Conservation (phyloP, 352 stramenopile species). For the Globisporangium recalcitrans region DNA sequence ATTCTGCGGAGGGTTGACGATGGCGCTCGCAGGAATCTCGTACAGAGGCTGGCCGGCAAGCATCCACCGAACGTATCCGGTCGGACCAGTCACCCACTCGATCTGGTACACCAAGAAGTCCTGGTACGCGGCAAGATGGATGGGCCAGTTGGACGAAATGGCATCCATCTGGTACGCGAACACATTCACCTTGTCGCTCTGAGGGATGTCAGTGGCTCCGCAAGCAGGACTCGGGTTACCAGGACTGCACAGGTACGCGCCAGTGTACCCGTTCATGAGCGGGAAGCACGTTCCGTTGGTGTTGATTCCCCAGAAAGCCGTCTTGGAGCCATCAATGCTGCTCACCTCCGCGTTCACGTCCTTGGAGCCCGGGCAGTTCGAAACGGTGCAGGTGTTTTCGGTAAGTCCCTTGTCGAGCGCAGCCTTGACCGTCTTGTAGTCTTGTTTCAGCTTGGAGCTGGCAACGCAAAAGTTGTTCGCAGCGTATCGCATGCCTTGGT, state of each 20-base stretch:
- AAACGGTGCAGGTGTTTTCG: slow-evolving; percentile 38
- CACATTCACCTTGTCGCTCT: slow-evolving; percentile 25
- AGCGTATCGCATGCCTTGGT: slow-evolving; percentile 53
- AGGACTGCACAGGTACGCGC: slow-evolving; percentile 49
- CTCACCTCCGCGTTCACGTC: slow-evolving; percentile 47
- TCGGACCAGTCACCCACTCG: slow-evolving; percentile 55
- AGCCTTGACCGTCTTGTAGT: slow-evolving; percentile 31
- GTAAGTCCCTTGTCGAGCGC: slow-evolving; percentile 37
- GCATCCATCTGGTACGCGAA: slow-evolving; percentile 90
- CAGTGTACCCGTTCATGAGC: slow-evolving; percentile 52
- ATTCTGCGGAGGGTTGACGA: slow-evolving; percentile 53
- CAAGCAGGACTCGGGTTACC: slow-evolving; percentile 38
- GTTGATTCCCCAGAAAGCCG: slow-evolving; percentile 51
- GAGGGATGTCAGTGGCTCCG: slow-evolving; percentile 6
- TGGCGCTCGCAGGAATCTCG: slow-evolving; percentile 66
- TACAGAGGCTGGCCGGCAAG: slow-evolving; percentile 84
- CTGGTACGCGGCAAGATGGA: slow-evolving; percentile 77
- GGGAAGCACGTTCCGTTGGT: slow-evolving; percentile 59
- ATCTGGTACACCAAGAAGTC: slow-evolving; percentile 73
- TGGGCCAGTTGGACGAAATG: slow-evolving; percentile 87
- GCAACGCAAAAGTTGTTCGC: slow-evolving; percentile 52
- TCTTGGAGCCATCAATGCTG: slow-evolving; percentile 27
- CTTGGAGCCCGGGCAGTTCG: slow-evolving; percentile 38
- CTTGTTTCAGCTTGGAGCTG: slow-evolving; percentile 21
- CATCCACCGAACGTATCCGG: slow-evolving; percentile 69